Base-by-base conservation (phyloP, 1,139 yeast species). In the Nakaseomyces sp. region DNA sequence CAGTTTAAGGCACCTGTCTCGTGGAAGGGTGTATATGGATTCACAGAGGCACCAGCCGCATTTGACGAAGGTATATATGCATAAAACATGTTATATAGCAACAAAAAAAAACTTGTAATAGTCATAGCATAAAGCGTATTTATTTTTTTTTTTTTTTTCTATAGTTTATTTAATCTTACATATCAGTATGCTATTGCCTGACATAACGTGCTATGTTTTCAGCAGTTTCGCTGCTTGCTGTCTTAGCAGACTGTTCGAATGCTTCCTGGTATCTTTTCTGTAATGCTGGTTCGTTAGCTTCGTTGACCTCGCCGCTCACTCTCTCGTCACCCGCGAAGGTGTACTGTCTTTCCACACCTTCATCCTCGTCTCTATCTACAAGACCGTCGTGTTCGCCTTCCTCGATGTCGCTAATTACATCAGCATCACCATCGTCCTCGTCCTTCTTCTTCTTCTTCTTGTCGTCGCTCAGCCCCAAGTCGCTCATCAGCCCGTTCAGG, bases 11-110 rank as follows among this genome's bases (percentile, higher is more conserved):
- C 70, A 26, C 96, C 97, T 0, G 67, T 71, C 12, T 85, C 95
- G 36, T 89, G 97, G 97, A 63, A 64, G 10, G 88, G 95, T 3
- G 83, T 82, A 0, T 89, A 89, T 57, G 97, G 97, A 2, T 79
- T 74, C 50, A 72, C 70, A 49, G 77, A 79, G 1, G 66, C 79
- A 3, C 88, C 93, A 0, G 52, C 69, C 29, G 81, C 93, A 0
- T 64, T 82, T 56, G 95, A 86, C 58, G 81, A 80, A 43, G 96
- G 96, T 0, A 61, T 85, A 26, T 85, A 77, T 56, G 81, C 85
- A 32, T 84, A 60, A 19, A 18, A 7, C 7, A 4, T 18, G 13
- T 17, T 9, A 31, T 13, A n/a, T n/a, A n/a, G n/a, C n/a, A n/a
- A n/a, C n/a, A n/a, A n/a, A n/a, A n/a, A n/a, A n/a, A n/a, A n/a